Conservation (phyloP, 768 basidiomycete genomes). For the Phylloporus sp. region DNA sequence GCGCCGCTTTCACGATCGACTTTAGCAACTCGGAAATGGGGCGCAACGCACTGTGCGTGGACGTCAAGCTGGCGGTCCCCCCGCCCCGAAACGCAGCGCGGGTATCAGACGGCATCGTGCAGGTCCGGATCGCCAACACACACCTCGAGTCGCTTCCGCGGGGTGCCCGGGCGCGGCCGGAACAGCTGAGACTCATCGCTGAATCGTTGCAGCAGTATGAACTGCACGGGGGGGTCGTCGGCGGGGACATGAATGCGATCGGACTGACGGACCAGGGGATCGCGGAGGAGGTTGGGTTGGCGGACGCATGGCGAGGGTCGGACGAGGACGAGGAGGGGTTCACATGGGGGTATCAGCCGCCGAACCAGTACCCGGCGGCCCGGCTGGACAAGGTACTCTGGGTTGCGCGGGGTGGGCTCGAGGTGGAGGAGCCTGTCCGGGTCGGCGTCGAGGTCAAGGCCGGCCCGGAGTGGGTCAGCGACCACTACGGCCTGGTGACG, state of each 20-base stretch:
- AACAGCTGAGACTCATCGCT: conserved; percentile 53
- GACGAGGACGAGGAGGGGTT: conserved; percentile 43
- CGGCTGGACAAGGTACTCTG: conserved; percentile 69
- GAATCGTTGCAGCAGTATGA: conserved; percentile 44
- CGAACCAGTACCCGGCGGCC: conserved; percentile 41
- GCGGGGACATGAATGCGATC: conserved; percentile 74
- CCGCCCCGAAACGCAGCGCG: conserved; percentile 29
- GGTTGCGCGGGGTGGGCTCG: conserved; percentile 44
- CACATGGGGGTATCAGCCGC: conserved; percentile 73
- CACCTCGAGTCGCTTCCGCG: conserved; percentile 63
- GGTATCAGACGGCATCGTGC: conserved; percentile 36
- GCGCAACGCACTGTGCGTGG: conserved; percentile 56
- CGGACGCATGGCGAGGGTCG: conserved; percentile 55
- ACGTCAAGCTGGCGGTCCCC: conserved; percentile 45
- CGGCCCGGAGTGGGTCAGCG: conserved; percentile 51
- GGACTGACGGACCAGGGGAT: conserved; percentile 41
- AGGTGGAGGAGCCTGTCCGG: conserved; percentile 48
- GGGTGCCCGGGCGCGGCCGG: conserved; percentile 42
- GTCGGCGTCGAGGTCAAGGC: conserved; percentile 57
- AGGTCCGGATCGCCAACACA: conserved; percentile 66
- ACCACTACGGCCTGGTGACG: conserved; percentile 61
- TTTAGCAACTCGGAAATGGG: conserved; percentile 49
- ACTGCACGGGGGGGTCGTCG: conserved; percentile 57
- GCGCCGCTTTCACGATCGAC: conserved; percentile 45
- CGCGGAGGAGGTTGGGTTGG: conserved; percentile 43